Percentiles rank a stretch among this genome's conserved stretches.
Conservation (phyloP, 768 basidiomycete genomes). For the Solioccasus polychromus region DNA sequence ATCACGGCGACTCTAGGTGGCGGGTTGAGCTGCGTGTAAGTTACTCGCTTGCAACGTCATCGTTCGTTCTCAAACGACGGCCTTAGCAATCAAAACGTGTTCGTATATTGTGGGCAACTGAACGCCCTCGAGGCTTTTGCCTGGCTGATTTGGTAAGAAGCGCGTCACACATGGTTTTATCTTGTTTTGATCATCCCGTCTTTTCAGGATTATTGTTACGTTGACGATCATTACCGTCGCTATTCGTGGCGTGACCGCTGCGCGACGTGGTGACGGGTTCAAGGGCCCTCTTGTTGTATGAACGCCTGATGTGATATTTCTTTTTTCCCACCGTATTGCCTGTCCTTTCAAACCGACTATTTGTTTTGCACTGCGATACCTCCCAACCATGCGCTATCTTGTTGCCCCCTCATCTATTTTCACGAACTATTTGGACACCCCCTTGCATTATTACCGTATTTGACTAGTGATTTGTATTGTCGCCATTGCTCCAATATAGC, state of each 20-base stretch:
- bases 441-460: not conserved
- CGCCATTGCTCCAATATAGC: no score
- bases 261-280: slow-evolving; percentile 66
- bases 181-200: not conserved
- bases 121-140: slow-evolving; percentile 75
- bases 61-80: not conserved
- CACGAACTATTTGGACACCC: slow-evolving; percentile 12
- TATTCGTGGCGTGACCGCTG: slow-evolving; percentile 55
- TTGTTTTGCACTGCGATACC: slow-evolving; percentile 16
- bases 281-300: slow-evolving; percentile 50
- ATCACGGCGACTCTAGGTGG: slow-evolving; percentile 68
- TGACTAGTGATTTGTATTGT: not conserved
- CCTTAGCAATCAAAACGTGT: slow-evolving; percentile 38
- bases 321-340: not conserved
- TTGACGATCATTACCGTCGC: slow-evolving; percentile 57
- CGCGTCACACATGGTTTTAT: not conserved
- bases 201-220: slow-evolving; percentile 59
- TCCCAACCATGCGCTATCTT: not conserved
- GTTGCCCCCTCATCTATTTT: not conserved
- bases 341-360: slow-evolving; percentile 4
- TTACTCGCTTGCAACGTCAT: not conserved
- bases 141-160: slow-evolving; percentile 67
- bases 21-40: slow-evolving; percentile 65
- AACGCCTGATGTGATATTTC: slow-evolving; percentile 1
- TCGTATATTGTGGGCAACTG: slow-evolving; percentile 70